These are phyloP conservation scores for Fusarium musae DNA, from an alignment of 2,329 filamentous ascomycete genomes.

Conservation along the genomic window DNA sequence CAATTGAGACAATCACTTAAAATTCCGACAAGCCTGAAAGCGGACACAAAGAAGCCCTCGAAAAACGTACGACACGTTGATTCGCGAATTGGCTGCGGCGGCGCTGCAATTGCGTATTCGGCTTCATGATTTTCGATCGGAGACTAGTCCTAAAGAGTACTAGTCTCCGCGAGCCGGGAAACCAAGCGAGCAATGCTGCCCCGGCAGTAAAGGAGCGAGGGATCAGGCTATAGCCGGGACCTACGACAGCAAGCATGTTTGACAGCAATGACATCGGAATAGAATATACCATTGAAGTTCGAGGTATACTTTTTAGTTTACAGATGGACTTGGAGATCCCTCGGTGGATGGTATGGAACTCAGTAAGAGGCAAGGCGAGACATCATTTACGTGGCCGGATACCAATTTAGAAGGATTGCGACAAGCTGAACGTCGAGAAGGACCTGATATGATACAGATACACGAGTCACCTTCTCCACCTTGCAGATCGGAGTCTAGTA, in stretches of 20 bases:
- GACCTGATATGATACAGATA: neutral
- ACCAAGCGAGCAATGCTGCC: neutral
- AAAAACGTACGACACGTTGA: neutral
- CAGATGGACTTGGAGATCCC: accelerated
- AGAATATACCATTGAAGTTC: too few relatives aligned
- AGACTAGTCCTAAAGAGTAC: slow-evolving; percentile 45
- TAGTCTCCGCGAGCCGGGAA: slow-evolving; percentile 33
- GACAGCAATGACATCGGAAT: neutral
- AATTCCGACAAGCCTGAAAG: neutral
- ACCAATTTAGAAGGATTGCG: too few relatives aligned
- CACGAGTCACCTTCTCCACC: neutral
- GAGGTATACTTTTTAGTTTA: too few relatives aligned
- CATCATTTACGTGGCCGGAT: neutral
- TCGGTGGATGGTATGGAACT: accelerated
- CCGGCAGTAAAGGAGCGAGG: neutral
- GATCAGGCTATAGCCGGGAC: neutral
- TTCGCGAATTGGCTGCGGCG: neutral
- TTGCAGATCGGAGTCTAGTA: slow-evolving; percentile 41
- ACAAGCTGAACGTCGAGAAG: neutral
- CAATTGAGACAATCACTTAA: neutral
- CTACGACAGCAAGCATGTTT: neutral
- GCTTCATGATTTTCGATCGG: slow-evolving; percentile 38
- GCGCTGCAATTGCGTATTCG: slow-evolving; percentile 18
- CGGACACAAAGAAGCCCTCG: neutral
- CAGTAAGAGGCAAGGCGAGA: too few relatives aligned